Conservation (phyloP, 805 yeast species). For the Yamadazyma olivae region DNA sequence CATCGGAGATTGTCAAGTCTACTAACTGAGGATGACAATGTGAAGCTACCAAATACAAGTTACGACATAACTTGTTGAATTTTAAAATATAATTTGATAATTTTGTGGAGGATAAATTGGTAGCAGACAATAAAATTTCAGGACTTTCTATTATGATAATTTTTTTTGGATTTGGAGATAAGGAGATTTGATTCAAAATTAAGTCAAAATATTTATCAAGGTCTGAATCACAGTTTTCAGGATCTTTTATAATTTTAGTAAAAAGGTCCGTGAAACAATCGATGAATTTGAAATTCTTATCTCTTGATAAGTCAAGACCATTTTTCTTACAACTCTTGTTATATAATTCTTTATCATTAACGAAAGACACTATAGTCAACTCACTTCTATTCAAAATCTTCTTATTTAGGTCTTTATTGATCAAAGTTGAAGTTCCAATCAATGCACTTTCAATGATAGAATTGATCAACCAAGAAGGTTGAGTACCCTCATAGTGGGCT, state of each 20-base stretch:
- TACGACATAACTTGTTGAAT: slow-evolving; percentile 28
- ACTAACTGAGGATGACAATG: slow-evolving; percentile 36
- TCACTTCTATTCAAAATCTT: slow-evolving; percentile 21
- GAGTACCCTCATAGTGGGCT: slow-evolving; percentile 45
- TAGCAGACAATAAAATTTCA: slow-evolving; percentile 45
- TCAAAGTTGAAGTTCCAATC: slow-evolving; percentile 45
- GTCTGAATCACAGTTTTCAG: slow-evolving; percentile 15
- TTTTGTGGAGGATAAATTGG: slow-evolving; percentile 31
- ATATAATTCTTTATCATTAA: slow-evolving; percentile 30
- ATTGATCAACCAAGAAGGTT: slow-evolving; percentile 61
- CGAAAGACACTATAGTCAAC: slow-evolving; percentile 35
- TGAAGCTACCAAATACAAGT: slow-evolving; percentile 34
- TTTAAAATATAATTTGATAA: slow-evolving; percentile 30
- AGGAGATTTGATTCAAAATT: slow-evolving; percentile 11
- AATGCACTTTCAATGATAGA: slow-evolving; percentile 52
- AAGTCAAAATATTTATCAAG: slow-evolving; percentile 17
- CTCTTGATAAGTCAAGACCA: slow-evolving; percentile 29
- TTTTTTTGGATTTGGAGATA: slow-evolving; percentile 5
- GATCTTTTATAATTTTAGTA: slow-evolving; percentile 23
- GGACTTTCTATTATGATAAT: slow-evolving; percentile 45
- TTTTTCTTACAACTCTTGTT: slow-evolving; percentile 35
- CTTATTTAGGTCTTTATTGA: slow-evolving; percentile 24
- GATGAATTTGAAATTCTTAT: slow-evolving; percentile 29
- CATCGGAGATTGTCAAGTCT: slow-evolving; percentile 17
- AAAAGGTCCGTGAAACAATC: slow-evolving; percentile 50